Evolutionary conservation across 2,329 filamentous ascomycete genomes (phyloP).

Genomic region (Penicillium sclerotiorum): DNA sequence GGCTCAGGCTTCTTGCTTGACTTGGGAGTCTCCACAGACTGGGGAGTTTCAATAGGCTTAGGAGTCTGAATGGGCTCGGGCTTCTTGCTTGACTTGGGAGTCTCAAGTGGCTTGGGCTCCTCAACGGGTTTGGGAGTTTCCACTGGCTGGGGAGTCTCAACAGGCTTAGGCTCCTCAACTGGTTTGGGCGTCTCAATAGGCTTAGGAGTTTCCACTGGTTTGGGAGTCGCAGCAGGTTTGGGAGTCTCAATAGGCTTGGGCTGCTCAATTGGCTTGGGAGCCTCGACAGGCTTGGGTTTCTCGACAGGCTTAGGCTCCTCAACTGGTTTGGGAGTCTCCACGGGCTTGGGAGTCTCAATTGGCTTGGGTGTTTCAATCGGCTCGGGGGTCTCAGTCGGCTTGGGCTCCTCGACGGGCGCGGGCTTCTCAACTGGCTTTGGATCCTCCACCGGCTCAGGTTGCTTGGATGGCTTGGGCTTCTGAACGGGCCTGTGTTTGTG

Average conservation of each 20-base stretch:
- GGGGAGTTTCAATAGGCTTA: background rate
- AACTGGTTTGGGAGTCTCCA: too few species aligned
- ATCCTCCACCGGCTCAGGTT: too few species aligned
- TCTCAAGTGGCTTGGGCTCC: background rate
- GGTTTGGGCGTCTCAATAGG: background rate
- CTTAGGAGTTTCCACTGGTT: background rate
- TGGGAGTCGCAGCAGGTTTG: background rate
- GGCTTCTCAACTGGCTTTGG: too few species aligned
- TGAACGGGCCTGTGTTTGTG: too few species aligned
- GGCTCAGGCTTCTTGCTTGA: background rate
- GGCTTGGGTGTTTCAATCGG: too few species aligned
- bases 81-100: background rate
- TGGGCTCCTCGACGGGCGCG: constrained; percentile 1
- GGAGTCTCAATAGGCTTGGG: background rate
- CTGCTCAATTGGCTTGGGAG: background rate
- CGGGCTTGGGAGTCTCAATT: too few species aligned
- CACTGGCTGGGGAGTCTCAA: background rate
- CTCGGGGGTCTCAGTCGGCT: background rate
- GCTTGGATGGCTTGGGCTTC: too few species aligned
- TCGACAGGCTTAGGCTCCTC: background rate
- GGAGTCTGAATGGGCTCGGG: background rate
- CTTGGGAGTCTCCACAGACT: background rate
- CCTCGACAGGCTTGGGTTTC: background rate
- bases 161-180: background rate
- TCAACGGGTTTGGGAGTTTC: background rate